Base-by-base conservation (phyloP, 176 grass and related monocot species). In the Hordeum vulgare region DNA sequence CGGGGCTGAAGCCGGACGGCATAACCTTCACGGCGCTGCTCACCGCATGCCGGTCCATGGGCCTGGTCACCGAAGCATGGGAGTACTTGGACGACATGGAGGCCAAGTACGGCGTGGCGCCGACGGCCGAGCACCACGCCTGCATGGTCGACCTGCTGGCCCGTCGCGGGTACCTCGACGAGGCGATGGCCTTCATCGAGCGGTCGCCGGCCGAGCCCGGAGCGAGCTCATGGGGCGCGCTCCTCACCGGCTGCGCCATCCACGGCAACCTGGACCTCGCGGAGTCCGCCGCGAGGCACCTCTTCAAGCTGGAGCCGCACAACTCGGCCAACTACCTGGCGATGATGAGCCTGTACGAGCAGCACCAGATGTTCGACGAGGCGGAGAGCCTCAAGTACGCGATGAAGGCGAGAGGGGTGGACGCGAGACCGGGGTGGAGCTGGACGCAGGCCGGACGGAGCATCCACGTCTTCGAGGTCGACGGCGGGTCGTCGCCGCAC, bases 121-220 rank as follows among this genome's bases (percentile, higher is more conserved):
- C 90, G 39, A 90, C 92, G 0, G 28, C 86, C 3, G 94, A 94
- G 80, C 87, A 97, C 61, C 92, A 87, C 58, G 89, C 94, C 6
- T 97, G 94, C 91, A 97, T 97, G 94, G 89, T 97, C 37, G 90
- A 97, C 81, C 89, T 97, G 20, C 86, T 97, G 67, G 80, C 94
- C 8, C 87, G 92, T 68, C 75, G 75, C 6, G 94, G 94, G 3
- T 97, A 90, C 80, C 86, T 97, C 6, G 94, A 97, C 65, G 94
- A 97, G 80, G 94, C 92, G 7, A 85, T 86, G 91, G 90, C 94
- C 76, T 92, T 97, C 66, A 90, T 92, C 18, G 23, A 51, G 26
- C 80, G 57, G 75, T 87, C 91, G 64, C 90, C 92, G n/a, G 31
- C 71, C 4, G 86, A 92, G 26, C 64, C 75, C 18, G 92, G 84